Evolutionary conservation across 2,329 filamentous ascomycete genomes (phyloP).

Genomic region (Curvularia lunata): DNA sequence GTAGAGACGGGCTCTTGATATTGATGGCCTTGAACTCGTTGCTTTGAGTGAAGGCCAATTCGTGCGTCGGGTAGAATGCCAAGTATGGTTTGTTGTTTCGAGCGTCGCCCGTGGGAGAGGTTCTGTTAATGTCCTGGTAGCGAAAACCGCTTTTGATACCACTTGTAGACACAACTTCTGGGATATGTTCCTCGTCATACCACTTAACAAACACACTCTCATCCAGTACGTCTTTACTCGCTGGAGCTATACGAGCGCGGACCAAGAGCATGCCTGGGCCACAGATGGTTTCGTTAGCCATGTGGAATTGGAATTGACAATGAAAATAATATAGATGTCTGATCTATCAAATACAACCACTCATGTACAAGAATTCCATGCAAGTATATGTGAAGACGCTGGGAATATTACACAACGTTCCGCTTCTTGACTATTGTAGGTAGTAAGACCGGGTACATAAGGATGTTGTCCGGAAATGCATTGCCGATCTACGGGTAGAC

Average conservation of each 20-base stretch:
- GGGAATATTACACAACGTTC: not conserved
- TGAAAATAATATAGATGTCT: not conserved
- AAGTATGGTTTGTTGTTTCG: conserved; percentile 43
- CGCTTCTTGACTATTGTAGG: not conserved
- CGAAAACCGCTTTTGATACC: conserved; percentile 46
- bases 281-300: conserved; percentile 8
- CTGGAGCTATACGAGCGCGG: conserved; percentile 17
- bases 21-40: conserved; percentile 46
- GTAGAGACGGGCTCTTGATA: conserved; percentile 42
- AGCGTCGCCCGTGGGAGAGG: conserved; percentile 13
- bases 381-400: not conserved
- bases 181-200: conserved; percentile 52
- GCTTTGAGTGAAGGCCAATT: conserved; percentile 45
- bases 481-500: not conserved
- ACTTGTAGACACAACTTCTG: conserved; percentile 45
- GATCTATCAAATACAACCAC: not conserved
- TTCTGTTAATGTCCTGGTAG: conserved; percentile 38
- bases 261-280: conserved; percentile 26
- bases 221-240: conserved; percentile 43
- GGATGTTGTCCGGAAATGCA: conserved; percentile 3
- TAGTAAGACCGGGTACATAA: not conserved
- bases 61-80: conserved; percentile 48
- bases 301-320: not conserved
- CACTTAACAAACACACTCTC: conserved; percentile 45
- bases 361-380: not conserved